These are phyloP conservation scores for Pyracantha coccinea DNA, from an alignment of 331 rosid genomes.

Conservation along the genomic window DNA sequence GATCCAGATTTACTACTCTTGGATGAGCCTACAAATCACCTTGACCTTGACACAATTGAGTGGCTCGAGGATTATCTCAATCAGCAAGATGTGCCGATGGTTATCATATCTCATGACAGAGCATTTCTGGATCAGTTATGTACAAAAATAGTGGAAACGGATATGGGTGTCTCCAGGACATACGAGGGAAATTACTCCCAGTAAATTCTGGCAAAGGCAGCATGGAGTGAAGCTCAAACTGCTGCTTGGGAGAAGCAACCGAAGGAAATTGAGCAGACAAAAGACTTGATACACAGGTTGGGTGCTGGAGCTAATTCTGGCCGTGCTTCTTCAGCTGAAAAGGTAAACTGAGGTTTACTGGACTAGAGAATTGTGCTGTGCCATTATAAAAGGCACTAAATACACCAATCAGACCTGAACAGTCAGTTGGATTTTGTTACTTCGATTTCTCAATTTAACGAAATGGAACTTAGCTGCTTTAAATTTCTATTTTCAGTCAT, in stretches of 20 bases:
- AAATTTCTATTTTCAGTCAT: background rate
- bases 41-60: constrained; percentile 95
- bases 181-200: constrained; percentile 85
- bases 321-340: constrained; percentile 92
- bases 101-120: constrained; percentile 92
- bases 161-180: constrained; percentile 84
- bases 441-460: background rate
- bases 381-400: background rate
- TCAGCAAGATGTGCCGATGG: constrained; percentile 96
- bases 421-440: background rate
- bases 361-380: background rate
- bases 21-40: constrained; percentile 97
- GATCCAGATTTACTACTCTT: constrained; percentile 85
- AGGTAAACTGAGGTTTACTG: constrained; percentile 31
- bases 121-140: constrained; percentile 93
- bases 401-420: background rate
- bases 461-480: background rate
- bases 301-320: constrained; percentile 98
- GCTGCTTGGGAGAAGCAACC: constrained; percentile 99
- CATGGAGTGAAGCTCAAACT: constrained; percentile 81
- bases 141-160: constrained; percentile 83
- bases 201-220: constrained; percentile 61
- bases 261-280: constrained; percentile 85
- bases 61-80: constrained; percentile 91
- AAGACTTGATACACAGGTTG: constrained; percentile 70